Evolutionary conservation across 352 stramenopile species (phyloP).

Genomic region (Thraustochytrium sp.): DNA sequence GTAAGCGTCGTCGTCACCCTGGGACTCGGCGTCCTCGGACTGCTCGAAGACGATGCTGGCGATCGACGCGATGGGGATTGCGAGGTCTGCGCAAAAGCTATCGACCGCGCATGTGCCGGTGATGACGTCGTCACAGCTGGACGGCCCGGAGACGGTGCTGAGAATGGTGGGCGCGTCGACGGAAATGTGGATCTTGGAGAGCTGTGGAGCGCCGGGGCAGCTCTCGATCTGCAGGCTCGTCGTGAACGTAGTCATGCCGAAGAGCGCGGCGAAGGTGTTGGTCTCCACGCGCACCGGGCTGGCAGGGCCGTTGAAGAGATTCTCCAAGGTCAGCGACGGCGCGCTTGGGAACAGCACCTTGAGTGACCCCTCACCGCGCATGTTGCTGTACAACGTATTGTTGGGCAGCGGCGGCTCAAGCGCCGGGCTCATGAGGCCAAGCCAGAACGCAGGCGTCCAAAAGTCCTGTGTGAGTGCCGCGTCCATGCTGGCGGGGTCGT

Average conservation of each 20-base stretch:
- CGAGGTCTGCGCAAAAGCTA: not conserved
- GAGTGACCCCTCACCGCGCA: not conserved
- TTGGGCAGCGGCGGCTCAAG: not conserved
- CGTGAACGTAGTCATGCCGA: not conserved
- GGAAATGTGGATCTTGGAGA: not conserved
- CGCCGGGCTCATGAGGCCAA: not conserved
- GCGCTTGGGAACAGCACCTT: not conserved
- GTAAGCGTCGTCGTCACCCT: no score
- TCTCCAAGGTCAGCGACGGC: not conserved
- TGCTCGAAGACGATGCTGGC: not conserved
- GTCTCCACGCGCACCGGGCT: not conserved
- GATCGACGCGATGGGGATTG: not conserved
- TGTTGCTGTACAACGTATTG: not conserved
- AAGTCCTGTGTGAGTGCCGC: not conserved
- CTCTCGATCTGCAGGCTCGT: not conserved
- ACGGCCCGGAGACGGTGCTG: not conserved
- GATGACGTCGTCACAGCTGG: not conserved
- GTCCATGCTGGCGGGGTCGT: not conserved
- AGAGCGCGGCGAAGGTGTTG: not conserved
- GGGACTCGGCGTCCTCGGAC: no score
- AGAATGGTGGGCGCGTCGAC: not conserved
- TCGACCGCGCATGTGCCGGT: not conserved
- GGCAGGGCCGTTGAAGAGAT: not conserved
- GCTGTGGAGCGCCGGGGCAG: not conserved
- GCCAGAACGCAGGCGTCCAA: conserved; percentile 2